Base-by-base conservation (phyloP, 2,329 filamentous ascomycete species). In the Aurifilum marmelostoma region DNA sequence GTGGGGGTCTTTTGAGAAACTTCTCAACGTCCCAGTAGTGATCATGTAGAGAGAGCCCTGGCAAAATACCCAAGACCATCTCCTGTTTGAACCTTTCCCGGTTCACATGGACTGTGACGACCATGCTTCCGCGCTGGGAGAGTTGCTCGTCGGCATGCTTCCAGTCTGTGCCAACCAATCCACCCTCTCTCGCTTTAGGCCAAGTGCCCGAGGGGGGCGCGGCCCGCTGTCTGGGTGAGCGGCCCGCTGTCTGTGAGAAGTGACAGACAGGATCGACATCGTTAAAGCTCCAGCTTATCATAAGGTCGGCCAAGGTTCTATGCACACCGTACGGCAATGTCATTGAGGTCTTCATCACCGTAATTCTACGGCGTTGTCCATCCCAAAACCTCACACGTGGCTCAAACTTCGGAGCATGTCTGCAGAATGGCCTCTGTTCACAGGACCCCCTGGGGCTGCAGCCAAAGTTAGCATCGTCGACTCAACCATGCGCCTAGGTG, bases 381-480 rank as follows among this genome's bases (percentile, higher is more conserved):
- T 4, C 9, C 34, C 34, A 2, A 27, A 6, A 29, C 50, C 50
- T 29, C 24, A 27, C n/a, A 4, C 24, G 50, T 14, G 50, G n/a
- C 50, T 3, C 50, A 29, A 12, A 29, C 11, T 14, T 27, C 6
- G 54, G 24, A 39, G 14, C 41, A 66, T 69, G 67, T 27, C 62
- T 12, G 27, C 37, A 41, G 14, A 37, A 41, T 18, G 37, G 34
- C 34, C 65, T 18, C 37, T 37, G 27, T 67, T 70, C 47, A 56
- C 67, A 5, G 65, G 67, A n/a, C 56, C 68, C 21, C 18, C 65
- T 29, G 67, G 67, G 21, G 63, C 58, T 5, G 59, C 50, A 12
- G 63, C 59, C 59, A 67, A 59, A 58, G 67, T 69, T 52, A 69
- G 64, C 37, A 69, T 69, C 21, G 67, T 69, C 41, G 67, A 69